Percentiles rank a stretch among this genome's conserved stretches.
phyloP scores from a whole-genome alignment of 2,329 filamentous ascomycete genomes.

The Neospermospora avenae region DNA sequence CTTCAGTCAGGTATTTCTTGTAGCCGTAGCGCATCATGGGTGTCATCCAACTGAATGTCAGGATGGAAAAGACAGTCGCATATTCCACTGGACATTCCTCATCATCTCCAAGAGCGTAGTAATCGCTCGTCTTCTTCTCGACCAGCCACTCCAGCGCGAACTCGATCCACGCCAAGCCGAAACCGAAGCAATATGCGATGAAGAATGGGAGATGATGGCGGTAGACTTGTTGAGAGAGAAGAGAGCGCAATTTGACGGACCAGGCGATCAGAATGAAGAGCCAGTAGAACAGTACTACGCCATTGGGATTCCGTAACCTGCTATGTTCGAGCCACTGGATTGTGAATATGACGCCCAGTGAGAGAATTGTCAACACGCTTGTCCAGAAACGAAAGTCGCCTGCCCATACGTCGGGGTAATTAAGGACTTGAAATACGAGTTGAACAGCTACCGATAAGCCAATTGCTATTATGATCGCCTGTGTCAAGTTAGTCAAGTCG shows the following conservation, averaged over 20 bases:
- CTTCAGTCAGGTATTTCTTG: conserved; percentile 84
- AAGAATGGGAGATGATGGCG: conserved; percentile 58
- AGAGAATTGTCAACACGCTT: conserved; percentile 57
- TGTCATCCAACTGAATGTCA: conserved; percentile 99
- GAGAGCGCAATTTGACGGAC: conserved; percentile 64
- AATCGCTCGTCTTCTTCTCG: conserved; percentile 65
- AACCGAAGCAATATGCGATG: conserved; percentile 55
- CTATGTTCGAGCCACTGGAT: conserved; percentile 71
- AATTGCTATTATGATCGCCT: conserved; percentile 57
- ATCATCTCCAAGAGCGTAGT: conserved; percentile 64
- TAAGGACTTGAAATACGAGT: conserved; percentile 58
- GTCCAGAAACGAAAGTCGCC: conserved; percentile 71
- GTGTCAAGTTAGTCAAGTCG: conserved; percentile 16
- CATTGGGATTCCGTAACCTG: conserved; percentile 66
- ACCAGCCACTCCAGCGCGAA: conserved; percentile 68
- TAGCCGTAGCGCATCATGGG: conserved; percentile 96
- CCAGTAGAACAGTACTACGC: conserved; percentile 72
- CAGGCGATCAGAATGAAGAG: conserved; percentile 63
- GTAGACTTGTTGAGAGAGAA: conserved; percentile 60
- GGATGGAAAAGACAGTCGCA: conserved; percentile 85
- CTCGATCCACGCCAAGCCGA: conserved; percentile 57
- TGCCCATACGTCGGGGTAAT: conserved; percentile 56
- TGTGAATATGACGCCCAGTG: conserved; percentile 58
- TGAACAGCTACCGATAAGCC: conserved; percentile 56
- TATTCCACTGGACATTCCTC: conserved; percentile 76